These are phyloP conservation scores for Cladophialophora chaetospira DNA, from an alignment of 2,329 filamentous ascomycete genomes.

Conservation along the genomic window DNA sequence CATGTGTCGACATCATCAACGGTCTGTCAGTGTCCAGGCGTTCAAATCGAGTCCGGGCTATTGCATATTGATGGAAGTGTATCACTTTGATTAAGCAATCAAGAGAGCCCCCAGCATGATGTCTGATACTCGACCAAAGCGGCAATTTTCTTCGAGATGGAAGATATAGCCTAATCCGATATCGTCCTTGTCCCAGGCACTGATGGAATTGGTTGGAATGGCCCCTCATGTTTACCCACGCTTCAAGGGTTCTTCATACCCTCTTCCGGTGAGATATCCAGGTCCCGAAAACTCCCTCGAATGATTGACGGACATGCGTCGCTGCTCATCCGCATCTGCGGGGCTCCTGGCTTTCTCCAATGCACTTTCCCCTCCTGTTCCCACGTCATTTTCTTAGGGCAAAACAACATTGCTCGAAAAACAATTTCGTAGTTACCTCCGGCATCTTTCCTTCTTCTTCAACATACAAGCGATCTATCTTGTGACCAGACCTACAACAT, in stretches of 20 bases:
- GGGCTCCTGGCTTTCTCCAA: conserved; percentile 10
- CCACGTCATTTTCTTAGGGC: conserved; percentile 17
- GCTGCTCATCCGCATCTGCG: conserved; percentile 6
- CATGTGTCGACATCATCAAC: no score
- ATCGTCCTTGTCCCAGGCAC: not conserved
- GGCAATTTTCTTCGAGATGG: conserved; percentile 10
- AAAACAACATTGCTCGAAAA: conserved; percentile 1
- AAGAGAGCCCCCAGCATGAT: not conserved
- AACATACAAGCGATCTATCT: not conserved
- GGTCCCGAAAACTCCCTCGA: conserved; percentile 9
- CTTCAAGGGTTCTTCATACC: not conserved
- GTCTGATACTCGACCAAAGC: not conserved
- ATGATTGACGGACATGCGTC: not conserved
- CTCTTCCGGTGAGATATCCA: conserved; percentile 8
- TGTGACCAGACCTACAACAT: conserved; percentile 51
- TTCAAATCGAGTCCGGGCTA: no score
- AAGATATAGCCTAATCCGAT: conserved; percentile 14
- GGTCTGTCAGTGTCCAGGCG: no score
- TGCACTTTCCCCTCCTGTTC: conserved; percentile 3
- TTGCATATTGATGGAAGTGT: no score
- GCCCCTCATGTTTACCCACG: conserved; percentile 5
- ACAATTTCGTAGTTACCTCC: not conserved
- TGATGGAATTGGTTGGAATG: not conserved
- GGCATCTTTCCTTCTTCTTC: not conserved
- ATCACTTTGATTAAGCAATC: not conserved